Evolutionary conservation across 768 basidiomycete species (phyloP).

Genomic region (Hygrocybe punicea): DNA sequence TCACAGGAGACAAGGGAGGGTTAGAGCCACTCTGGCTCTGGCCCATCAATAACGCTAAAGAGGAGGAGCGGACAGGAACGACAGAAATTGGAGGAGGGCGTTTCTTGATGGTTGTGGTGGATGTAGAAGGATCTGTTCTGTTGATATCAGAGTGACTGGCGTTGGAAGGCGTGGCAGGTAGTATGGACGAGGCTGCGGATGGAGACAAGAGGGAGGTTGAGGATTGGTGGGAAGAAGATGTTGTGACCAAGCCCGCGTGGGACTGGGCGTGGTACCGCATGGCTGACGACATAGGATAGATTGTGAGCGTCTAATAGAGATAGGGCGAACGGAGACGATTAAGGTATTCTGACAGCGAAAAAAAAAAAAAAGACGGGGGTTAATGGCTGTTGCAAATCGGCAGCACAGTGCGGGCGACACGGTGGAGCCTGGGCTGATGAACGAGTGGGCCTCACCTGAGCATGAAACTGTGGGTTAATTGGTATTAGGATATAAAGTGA

Average conservation of each 20-base stretch:
- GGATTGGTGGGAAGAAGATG: neutral
- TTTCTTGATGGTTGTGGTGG: conserved; percentile 21
- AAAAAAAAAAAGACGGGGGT: neutral
- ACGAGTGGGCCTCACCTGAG: neutral
- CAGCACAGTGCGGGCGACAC: neutral
- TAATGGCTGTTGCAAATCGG: neutral
- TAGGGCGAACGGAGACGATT: conserved; percentile 11
- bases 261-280: neutral
- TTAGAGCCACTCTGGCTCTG: conserved; percentile 3
- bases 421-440: neutral
- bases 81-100: conserved; percentile 9
- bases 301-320: neutral
- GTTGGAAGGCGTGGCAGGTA: conserved; percentile 28
- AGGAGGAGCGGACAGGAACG: conserved; percentile 14
- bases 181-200: conserved; percentile 41
- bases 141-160: conserved; percentile 40
- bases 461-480: neutral
- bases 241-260: neutral
- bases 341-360: conserved; percentile 25
- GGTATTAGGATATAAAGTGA: conserved; percentile 4
- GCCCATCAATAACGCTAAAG: conserved; percentile 13
- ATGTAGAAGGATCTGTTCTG: conserved; percentile 42
- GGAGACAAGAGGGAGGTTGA: conserved; percentile 40
- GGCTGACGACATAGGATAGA: conserved; percentile 12
- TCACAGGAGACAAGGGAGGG: neutral